Conservation (phyloP, 106 monocot species). For the Posidonia australis region DNA sequence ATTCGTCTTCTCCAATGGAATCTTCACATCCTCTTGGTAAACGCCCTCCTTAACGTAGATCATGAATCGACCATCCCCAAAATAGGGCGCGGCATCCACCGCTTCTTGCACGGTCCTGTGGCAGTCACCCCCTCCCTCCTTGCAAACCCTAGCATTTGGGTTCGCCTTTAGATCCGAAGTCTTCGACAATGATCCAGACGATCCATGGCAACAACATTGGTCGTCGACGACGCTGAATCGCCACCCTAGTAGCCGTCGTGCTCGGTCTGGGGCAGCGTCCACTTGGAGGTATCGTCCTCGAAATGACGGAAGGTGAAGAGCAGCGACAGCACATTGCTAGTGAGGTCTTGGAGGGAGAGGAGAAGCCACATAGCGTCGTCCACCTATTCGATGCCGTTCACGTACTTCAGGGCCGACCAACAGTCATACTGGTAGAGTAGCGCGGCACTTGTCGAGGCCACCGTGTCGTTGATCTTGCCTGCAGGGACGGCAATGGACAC, state of each 20-base stretch:
- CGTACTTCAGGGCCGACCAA: slow-evolving; percentile 57
- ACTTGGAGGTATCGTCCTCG: slow-evolving; percentile 37
- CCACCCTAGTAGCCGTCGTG: slow-evolving; percentile 62
- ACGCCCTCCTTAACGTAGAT: no score
- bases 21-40: slow-evolving; percentile 53
- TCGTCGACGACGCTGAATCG: neutral
- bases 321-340: slow-evolving; percentile 61
- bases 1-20: slow-evolving; percentile 61
- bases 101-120: slow-evolving; percentile 51
- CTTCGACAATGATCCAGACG: no score
- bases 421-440: slow-evolving; percentile 70
- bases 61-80: slow-evolving; percentile 19
- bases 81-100: slow-evolving; percentile 50
- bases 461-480: neutral
- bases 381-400: no score
- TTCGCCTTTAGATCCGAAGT: no score
- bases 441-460: slow-evolving; percentile 40
- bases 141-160: no score
- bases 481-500: neutral
- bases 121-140: slow-evolving; percentile 15
- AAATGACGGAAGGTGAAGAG: slow-evolving; percentile 48
- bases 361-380: no score
- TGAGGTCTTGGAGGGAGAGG: slow-evolving; percentile 22
- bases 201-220: neutral
- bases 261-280: slow-evolving; percentile 71